Evolutionary conservation across 1,284 basidiomycete species (phyloP), one percentile per base, ranked within the genome.

Genomic region (Cutaneotrichosporon cyanovorans): DNA sequence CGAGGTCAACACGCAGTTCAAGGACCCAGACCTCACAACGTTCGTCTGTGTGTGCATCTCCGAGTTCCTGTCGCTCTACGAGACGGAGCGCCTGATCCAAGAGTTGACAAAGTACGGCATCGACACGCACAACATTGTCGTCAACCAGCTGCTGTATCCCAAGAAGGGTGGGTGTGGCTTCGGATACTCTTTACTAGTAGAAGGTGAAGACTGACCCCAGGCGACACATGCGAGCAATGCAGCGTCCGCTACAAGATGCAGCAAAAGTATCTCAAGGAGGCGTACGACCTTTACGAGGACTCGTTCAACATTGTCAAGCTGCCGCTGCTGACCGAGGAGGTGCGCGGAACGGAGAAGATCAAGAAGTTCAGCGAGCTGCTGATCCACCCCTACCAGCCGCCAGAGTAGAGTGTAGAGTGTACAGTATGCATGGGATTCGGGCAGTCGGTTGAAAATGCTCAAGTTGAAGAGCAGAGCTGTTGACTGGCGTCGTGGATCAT

Each of bases 1-100:
- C 20, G 95, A 99, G 71, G 93, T 99, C 50, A 98, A 98, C 77
- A 87, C 87, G 1, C 95, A 99, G 65, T 98, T 98, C 79, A 97
- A 97, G 72, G 91, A 98, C 72, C 89, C 93, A 4, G 91, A 96
- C 73, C 92, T 93, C 75, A 98, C 93, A 5, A 95, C 90, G 9
- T 95, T 98, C 63, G 87, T 97, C 61, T 97, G 93, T 67, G 92
- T 97, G 43, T 95, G 91, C 77, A 97, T 97, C 66, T 93, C 92
- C 41, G 92, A 97, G 71, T 97, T 97, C 79, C 75, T 98, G 59
- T 96, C 92, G 19, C 76, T 98, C 19, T 98, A 98, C 73, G 95
- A 98, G 77, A 98, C 93, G 22, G 93, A 98, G 72, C 85, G 93
- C 23, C 78, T 98, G 37, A 88, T 98, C 33, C 93, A 98, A 71